Evolutionary conservation across 2,329 filamentous ascomycete genomes (phyloP), one percentile per base, ranked within the genome.

Genomic region (Nigrograna mackinnonii): DNA sequence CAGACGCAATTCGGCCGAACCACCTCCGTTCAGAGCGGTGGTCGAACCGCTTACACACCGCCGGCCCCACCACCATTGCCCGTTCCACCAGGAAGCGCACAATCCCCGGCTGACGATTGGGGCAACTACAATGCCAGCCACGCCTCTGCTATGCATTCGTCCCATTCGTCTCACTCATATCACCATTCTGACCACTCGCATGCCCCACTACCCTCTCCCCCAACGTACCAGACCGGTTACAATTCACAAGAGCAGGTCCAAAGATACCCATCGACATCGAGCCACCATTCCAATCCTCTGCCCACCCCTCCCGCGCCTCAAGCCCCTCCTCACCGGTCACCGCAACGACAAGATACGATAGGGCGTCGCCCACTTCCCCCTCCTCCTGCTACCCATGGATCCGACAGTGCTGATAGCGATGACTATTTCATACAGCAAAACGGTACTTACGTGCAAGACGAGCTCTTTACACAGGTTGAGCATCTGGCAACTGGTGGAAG

Each of bases 331-430:
- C 51, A 55, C 26, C n/a, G n/a, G n/a, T 74, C 73, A 1, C 77
- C 77, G 13, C 71, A 76, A 41, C 71, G 77, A 49, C 75, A 72
- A 2, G 74, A 77, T 49, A 80, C 79, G 0, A 55, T 78, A 6
- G 77, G 73, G 17, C 75, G 79, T 40, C 80, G 84, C 60, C 80
- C 78, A 6, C 71, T 82, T 18, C 81, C 82, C 22, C 69, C 84
- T n/a, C 82, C 82, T 2, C 79, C 79, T 0, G 76, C 78, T 7
- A 80, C 80, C 1, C 55, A 70, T 28, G 77, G 78, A 21, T 69
- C 69, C 3, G 73, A 76, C 35, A 53, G 57, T 41, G 64, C 67
- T 20, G 68, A 71, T 30, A 53, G 57, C 41, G 64, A 67, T 20
- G 68, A 71, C 30, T 67, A 70, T 13, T 70, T 72, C 55, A 62